Percentiles rank a stretch among this genome's conserved stretches.
These are phyloP conservation scores for Aureobasidium sp. DNA, from an alignment of 2,329 filamentous ascomycete species.

Conservation along the genomic window DNA sequence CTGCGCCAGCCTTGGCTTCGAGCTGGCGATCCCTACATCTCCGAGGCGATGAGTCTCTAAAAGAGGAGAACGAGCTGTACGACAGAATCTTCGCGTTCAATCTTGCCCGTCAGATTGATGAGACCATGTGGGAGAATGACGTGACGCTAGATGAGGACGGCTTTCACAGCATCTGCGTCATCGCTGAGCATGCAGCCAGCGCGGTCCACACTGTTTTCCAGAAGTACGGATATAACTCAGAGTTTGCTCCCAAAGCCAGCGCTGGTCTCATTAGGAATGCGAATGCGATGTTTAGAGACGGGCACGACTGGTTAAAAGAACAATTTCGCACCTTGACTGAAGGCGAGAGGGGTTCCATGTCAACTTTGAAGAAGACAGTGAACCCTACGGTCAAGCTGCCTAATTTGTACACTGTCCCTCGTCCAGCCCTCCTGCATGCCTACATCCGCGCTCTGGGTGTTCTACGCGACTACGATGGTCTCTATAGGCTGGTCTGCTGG, in stretches of 20 bases:
- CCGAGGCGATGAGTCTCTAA: neutral
- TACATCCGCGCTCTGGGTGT: constrained; percentile 59
- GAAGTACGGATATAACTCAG: neutral
- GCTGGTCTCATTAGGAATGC: neutral
- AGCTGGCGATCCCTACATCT: neutral
- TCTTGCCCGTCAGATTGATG: constrained; percentile 23
- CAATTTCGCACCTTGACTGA: constrained; percentile 17
- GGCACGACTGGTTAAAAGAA: neutral
- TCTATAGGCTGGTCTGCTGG: constrained; percentile 54
- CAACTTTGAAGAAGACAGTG: neutral
- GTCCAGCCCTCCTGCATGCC: constrained; percentile 44
- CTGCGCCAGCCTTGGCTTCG: neutral
- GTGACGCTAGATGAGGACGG: constrained; percentile 30
- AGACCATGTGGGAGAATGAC: constrained; percentile 24
- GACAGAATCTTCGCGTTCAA: constrained; percentile 20
- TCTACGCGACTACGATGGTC: constrained; percentile 52
- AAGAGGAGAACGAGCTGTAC: neutral
- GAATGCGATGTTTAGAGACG: neutral
- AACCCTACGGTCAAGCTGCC: constrained; percentile 18
- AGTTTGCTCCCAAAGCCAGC: neutral
- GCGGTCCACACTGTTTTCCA: constrained; percentile 16
- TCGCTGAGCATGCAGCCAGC: constrained; percentile 27
- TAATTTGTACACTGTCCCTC: constrained; percentile 38
- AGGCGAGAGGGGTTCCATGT: neutral
- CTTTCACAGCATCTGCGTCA: constrained; percentile 28